Percentiles rank a stretch among this genome's conserved stretches.
phyloP scores from a whole-genome alignment of 345 rosid genomes.

The Eucalyptus pauciflora region DNA sequence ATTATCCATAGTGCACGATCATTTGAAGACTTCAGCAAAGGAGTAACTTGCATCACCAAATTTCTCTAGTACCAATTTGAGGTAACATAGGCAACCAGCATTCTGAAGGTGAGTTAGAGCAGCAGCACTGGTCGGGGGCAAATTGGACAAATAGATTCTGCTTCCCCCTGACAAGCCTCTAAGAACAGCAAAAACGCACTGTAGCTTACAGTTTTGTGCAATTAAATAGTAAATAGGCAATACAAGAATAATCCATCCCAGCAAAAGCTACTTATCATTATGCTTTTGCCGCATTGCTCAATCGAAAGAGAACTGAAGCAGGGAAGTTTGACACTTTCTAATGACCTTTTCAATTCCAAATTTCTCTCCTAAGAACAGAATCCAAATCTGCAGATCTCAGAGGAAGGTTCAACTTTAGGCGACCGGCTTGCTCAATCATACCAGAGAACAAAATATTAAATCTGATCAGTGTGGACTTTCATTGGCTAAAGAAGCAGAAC shows the following conservation, averaged over 20 bases:
- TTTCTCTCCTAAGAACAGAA: conserved; percentile 35
- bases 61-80: conserved; percentile 38
- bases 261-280: neutral
- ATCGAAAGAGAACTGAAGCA: neutral
- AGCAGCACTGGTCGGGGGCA: conserved; percentile 84
- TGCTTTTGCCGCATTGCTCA: neutral
- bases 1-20: neutral
- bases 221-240: neutral
- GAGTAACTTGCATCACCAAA: conserved; percentile 48
- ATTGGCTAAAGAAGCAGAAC: conserved; percentile 43
- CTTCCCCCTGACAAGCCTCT: conserved; percentile 27
- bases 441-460: conserved; percentile 70
- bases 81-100: conserved; percentile 46
- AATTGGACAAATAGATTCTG: conserved; percentile 54
- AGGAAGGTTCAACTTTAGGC: conserved; percentile 48
- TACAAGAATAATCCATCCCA: neutral
- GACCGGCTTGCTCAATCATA: conserved; percentile 60
- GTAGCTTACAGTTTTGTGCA: neutral
- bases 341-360: conserved; percentile 42
- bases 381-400: conserved; percentile 28
- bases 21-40: neutral
- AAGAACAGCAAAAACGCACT: neutral
- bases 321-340: neutral
- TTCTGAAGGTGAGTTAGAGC: conserved; percentile 39
- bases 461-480: conserved; percentile 45